phyloP scores from a whole-genome alignment of 2,329 filamentous ascomycete species.

The Trichoderma koningiopsis region DNA sequence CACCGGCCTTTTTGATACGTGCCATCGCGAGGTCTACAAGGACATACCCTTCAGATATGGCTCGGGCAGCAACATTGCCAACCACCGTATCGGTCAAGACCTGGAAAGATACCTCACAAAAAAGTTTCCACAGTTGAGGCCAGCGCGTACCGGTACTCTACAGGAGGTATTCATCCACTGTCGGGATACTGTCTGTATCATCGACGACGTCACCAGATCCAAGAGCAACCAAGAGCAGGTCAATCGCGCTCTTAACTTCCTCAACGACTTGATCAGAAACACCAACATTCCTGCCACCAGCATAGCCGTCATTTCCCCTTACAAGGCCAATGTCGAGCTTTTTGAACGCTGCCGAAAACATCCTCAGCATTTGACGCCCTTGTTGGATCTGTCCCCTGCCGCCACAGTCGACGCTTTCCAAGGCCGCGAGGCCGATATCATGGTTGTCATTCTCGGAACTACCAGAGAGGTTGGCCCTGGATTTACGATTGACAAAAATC shows the following conservation, averaged over 20 bases:
- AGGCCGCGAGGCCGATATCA: conserved; percentile 31
- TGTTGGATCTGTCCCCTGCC: conserved; percentile 23
- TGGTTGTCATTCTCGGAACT: conserved; percentile 31
- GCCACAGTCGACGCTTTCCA: conserved; percentile 32
- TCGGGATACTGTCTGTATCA: not conserved
- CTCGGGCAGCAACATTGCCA: not conserved
- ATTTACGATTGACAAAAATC: not conserved
- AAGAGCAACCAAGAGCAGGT: conserved; percentile 29
- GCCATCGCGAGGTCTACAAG: conserved; percentile 28
- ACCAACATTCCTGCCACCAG: conserved; percentile 16
- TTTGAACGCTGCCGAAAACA: conserved; percentile 7
- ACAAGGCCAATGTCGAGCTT: conserved; percentile 28
- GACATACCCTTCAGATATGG: conserved; percentile 27
- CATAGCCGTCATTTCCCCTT: conserved; percentile 29
- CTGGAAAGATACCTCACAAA: not conserved
- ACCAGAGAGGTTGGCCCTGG: not conserved
- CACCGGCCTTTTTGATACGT: too few relatives aligned
- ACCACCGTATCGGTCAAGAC: not conserved
- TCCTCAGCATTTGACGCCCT: conserved; percentile 14
- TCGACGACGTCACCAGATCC: conserved; percentile 8
- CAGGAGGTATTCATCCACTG: conserved; percentile 31
- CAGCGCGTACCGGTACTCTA: not conserved
- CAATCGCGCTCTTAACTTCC: conserved; percentile 28
- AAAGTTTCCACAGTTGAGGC: conserved; percentile 1
- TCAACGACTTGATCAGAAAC: conserved; percentile 25